Evolutionary conservation across 225 moss, liverwort and hornwort species (phyloP).

Genomic region (Sphagnum contortum): DNA sequence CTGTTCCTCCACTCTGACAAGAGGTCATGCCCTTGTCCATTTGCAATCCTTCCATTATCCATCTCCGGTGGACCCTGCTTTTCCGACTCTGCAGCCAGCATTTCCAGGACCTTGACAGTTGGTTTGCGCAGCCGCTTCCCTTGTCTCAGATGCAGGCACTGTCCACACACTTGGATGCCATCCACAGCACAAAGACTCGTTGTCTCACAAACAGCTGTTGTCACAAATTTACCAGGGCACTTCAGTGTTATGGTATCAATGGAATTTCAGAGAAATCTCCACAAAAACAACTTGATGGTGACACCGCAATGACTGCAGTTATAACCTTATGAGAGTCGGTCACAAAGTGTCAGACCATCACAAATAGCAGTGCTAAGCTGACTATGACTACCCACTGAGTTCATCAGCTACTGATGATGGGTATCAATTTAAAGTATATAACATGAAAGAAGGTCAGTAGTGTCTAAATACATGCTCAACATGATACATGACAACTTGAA

Average conservation of each 20-base stretch:
- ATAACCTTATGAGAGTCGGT: background rate
- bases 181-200: conserved; percentile 32
- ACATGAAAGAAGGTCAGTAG: no score
- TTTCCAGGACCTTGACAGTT: conserved; percentile 42
- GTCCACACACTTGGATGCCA: conserved; percentile 44
- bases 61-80: conserved; percentile 20
- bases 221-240: conserved; percentile 9
- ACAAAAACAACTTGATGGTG: background rate
- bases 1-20: conserved; percentile 40
- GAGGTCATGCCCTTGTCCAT: conserved; percentile 22
- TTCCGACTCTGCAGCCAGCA: conserved; percentile 23
- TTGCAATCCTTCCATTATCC: conserved; percentile 24
- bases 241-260: background rate
- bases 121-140: conserved; percentile 47
- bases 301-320: background rate
- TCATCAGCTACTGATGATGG: no score
- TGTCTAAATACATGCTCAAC: no score
- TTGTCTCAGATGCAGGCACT: conserved; percentile 23
- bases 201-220: conserved; percentile 44
- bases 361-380: background rate
- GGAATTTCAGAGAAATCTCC: background rate
- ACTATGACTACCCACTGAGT: no score
- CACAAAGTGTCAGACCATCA: background rate
- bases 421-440: no score
- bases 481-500: no score